Percentiles rank a stretch among this genome's conserved stretches.
Conservation (phyloP, 2,329 filamentous ascomycete genomes). For the Mariannaea elegans region DNA sequence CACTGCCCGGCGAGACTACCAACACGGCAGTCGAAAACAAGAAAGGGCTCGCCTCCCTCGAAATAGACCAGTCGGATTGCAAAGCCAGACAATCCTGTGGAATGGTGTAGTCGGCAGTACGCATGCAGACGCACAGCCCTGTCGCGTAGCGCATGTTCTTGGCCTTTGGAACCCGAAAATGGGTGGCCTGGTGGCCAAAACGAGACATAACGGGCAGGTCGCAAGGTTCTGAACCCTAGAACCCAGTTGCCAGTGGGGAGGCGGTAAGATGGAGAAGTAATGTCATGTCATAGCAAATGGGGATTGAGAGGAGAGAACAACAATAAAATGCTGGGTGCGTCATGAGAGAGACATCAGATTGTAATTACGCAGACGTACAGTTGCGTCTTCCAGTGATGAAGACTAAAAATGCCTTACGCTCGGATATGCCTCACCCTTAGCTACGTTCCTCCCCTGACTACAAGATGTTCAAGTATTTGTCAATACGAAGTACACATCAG, state of each 20-base stretch:
- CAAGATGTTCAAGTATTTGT: no score
- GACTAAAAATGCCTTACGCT: not conserved
- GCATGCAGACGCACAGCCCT: not conserved
- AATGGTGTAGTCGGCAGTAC: not conserved
- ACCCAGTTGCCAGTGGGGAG: not conserved
- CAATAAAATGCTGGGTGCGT: no score
- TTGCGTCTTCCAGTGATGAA: no score
- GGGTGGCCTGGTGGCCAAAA: not conserved
- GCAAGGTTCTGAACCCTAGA: not conserved
- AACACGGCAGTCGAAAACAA: slow-evolving; percentile 1
- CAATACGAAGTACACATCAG: not conserved
- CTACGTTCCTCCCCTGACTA: not conserved
- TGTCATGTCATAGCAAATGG: no score
- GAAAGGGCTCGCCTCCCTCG: not conserved
- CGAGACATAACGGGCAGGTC: not conserved
- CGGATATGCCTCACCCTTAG: not conserved
- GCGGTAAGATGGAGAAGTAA: not conserved
- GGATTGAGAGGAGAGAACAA: no score
- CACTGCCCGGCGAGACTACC: slow-evolving; percentile 4
- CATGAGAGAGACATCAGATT: no score
- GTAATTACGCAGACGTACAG: no score
- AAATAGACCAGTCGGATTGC: not conserved
- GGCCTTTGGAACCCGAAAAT: not conserved
- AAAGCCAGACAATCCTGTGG: not conserved
- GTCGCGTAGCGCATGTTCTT: not conserved